phyloP scores from a whole-genome alignment of 768 basidiomycete genomes.

The Tylopilus balloui region DNA sequence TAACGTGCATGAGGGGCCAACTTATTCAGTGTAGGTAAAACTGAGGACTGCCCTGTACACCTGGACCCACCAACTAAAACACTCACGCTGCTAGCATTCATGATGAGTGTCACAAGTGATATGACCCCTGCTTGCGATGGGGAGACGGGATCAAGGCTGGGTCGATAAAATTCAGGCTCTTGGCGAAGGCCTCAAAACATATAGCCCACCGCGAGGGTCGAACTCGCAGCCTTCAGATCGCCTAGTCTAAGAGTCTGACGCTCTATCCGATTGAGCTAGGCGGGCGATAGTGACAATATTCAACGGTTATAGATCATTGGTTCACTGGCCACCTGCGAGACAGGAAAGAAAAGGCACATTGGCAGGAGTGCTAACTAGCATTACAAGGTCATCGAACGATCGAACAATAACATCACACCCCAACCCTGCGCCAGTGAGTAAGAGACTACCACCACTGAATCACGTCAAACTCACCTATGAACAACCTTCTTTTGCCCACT shows the following conservation, averaged over 20 bases:
- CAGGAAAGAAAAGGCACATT: too few relatives aligned
- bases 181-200: not conserved
- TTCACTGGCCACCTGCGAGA: too few relatives aligned
- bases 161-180: not conserved
- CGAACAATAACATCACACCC: conserved; percentile 18
- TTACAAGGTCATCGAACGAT: conserved; percentile 1
- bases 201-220: conserved; percentile 62
- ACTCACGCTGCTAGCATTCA: too few relatives aligned
- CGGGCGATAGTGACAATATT: conserved; percentile 32
- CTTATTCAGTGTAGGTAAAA: too few relatives aligned
- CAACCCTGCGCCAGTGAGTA: conserved; percentile 23
- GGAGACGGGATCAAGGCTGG: too few relatives aligned
- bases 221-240: conserved; percentile 61
- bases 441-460: not conserved
- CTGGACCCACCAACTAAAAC: too few relatives aligned
- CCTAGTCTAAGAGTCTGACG: conserved; percentile 57
- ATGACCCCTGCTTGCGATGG: too few relatives aligned
- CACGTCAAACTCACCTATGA: conserved; percentile 34
- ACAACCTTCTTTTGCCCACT: conserved; percentile 52
- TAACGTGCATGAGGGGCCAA: too few relatives aligned
- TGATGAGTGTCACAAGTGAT: too few relatives aligned
- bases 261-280: conserved; percentile 69
- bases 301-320: too few relatives aligned
- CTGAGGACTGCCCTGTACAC: too few relatives aligned
- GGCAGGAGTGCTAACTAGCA: too few relatives aligned